phyloP scores from a whole-genome alignment of 371 early-diverging fungal species.

The Coemansia sp. region DNA sequence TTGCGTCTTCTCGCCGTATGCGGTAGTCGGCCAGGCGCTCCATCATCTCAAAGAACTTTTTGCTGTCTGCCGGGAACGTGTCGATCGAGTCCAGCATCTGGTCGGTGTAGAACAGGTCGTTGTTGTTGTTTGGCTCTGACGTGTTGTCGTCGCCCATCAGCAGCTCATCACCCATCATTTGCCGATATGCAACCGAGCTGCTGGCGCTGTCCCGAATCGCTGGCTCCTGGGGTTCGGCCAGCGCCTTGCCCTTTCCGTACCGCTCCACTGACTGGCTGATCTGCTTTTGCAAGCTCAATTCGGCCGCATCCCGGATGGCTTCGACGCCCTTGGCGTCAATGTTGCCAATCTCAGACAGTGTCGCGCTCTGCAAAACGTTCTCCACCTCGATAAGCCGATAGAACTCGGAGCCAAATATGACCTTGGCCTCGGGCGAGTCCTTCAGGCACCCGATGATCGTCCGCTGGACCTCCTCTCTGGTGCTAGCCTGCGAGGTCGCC shows the following conservation, averaged over 20 bases:
- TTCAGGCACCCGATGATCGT: constrained; percentile 13
- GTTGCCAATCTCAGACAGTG: constrained; percentile 5
- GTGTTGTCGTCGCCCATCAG: constrained; percentile 1
- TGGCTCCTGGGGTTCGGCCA: not conserved
- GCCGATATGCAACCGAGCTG: constrained; percentile 8
- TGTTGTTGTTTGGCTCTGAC: constrained; percentile 19
- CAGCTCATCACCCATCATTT: constrained; percentile 17
- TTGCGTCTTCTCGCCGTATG: constrained; percentile 72
- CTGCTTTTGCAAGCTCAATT: constrained; percentile 3
- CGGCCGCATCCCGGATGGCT: constrained; percentile 6
- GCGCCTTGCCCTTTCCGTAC: constrained; percentile 5
- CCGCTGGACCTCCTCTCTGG: constrained; percentile 7
- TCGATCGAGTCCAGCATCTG: constrained; percentile 89
- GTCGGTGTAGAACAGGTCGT: constrained; percentile 54
- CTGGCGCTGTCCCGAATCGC: constrained; percentile 13
- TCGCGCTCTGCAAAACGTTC: constrained; percentile 4
- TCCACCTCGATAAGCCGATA: constrained; percentile 14
- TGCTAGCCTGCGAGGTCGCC: not conserved
- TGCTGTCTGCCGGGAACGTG: constrained; percentile 86
- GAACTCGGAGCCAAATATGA: constrained; percentile 14
- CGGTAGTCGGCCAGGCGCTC: constrained; percentile 88
- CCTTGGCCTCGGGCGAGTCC: constrained; percentile 15
- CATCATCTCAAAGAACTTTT: constrained; percentile 92
- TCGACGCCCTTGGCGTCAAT: not conserved
- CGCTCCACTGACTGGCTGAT: constrained; percentile 11